Evolutionary conservation across 805 yeast genomes (phyloP).

Genomic region (Saturnispora saitoi): DNA sequence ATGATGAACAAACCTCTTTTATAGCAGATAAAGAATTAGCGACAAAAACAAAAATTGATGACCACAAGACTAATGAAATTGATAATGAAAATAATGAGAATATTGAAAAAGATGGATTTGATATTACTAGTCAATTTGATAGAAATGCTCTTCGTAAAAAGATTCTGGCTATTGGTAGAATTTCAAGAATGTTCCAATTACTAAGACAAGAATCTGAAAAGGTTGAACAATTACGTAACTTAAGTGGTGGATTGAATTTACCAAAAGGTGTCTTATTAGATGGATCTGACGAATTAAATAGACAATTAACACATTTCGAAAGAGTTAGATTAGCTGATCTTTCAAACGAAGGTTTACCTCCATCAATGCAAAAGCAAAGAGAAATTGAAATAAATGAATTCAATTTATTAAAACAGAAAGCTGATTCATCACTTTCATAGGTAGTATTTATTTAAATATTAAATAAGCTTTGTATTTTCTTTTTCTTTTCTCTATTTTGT

Average conservation of each 20-base stretch:
- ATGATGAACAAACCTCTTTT: too few species aligned
- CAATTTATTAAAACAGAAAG: conserved; percentile 8
- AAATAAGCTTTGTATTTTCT: not conserved
- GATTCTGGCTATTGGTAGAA: conserved; percentile 92
- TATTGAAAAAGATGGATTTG: conserved; percentile 7
- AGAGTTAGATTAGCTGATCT: conserved; percentile 77
- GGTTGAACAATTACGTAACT: conserved; percentile 70
- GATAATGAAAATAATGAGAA: conserved; percentile 1
- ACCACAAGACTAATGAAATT: not conserved
- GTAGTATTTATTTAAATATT: not conserved
- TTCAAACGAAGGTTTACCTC: conserved; percentile 82
- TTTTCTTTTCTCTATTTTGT: conserved; percentile 1
- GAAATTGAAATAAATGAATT: conserved; percentile 11
- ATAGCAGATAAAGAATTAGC: too few species aligned
- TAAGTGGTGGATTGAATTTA: conserved; percentile 56
- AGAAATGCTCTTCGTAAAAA: conserved; percentile 62
- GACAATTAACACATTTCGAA: conserved; percentile 66
- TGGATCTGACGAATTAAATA: conserved; percentile 71
- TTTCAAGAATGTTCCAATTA: conserved; percentile 87
- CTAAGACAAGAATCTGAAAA: conserved; percentile 83
- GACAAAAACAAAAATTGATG: not conserved
- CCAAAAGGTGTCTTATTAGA: conserved; percentile 84
- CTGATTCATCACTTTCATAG: not conserved
- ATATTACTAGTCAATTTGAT: conserved; percentile 14
- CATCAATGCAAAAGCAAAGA: conserved; percentile 31